Evolutionary conservation across 495 filamentous ascomycete species (phyloP).

Genomic region (Neurospora sp.): DNA sequence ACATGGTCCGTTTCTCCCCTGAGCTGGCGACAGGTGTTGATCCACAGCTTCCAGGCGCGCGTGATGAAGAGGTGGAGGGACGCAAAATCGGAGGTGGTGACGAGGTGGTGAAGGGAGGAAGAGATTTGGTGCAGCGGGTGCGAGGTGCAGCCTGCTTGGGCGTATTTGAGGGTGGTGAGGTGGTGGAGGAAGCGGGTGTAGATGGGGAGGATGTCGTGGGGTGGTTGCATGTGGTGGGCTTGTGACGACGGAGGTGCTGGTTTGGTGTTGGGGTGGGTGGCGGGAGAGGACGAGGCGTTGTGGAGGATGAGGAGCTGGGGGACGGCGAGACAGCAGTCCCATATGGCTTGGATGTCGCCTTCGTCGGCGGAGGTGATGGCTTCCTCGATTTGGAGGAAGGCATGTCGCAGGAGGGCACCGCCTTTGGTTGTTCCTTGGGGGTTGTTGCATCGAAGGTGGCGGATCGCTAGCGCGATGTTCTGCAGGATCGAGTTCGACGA

Average conservation of each 20-base stretch:
- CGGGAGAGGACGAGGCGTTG: neutral
- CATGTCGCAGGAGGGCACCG: constrained; percentile 11
- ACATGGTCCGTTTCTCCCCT: constrained; percentile 15
- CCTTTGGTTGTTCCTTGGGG: neutral
- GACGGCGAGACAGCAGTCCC: constrained; percentile 24
- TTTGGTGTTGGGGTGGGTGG: constrained; percentile 3
- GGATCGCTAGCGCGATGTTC: constrained; percentile 10
- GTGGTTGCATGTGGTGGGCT: neutral
- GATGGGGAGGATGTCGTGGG: constrained; percentile 14
- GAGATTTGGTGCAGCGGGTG: constrained; percentile 16
- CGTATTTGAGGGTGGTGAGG: constrained; percentile 9
- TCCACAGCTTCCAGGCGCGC: constrained; percentile 18
- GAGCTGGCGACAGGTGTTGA: constrained; percentile 1
- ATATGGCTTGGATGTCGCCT: constrained; percentile 19
- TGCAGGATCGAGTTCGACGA: constrained; percentile 13
- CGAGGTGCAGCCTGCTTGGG: neutral
- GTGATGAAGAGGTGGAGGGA: constrained; percentile 7
- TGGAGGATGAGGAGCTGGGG: constrained; percentile 16
- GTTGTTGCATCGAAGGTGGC: constrained; percentile 4
- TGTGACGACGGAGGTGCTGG: neutral
- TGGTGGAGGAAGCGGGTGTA: constrained; percentile 14
- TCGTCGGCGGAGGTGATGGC: constrained; percentile 3
- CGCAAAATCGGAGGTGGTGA: neutral
- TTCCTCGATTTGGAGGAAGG: constrained; percentile 17
- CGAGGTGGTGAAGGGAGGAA: neutral